Evolutionary conservation across 805 yeast genomes (phyloP), one percentile per base, ranked within the genome.

Genomic region (Grigorovia jiainica): DNA sequence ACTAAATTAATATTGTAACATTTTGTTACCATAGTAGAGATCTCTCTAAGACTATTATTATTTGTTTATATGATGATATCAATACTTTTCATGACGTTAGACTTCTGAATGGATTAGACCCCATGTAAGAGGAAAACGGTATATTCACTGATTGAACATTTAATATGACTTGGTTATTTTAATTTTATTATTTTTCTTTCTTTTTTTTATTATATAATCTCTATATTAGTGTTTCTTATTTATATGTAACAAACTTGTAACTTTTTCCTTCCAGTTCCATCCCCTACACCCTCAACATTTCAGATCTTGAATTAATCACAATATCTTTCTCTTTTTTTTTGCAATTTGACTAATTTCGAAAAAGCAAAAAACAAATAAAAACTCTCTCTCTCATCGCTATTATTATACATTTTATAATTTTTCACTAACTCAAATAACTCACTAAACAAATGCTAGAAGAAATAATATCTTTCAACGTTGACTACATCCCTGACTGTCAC

Each of bases 401-500:
- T n/a, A 7, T 10, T 20, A 7, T 34, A 21, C 7, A 7, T n/a
- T 21, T 34, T n/a, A 21, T 24, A 20, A 34, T 9, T 15, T 20
- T 16, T 8, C 8, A 11, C 13, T 7, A 20, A 34, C 15, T 3
- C 3, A 16, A 23, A 21, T 4, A 10, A 34, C 19, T 19, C 36
- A 20, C 6, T 27, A 16, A 29, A 18, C 36, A 16, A 33, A 11
- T 17, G 39, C n/a, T 13, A 18, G 32, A 25, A 27, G 60, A 71
- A 29, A 58, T 73, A 34, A 58, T 73, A 1, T 61, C 71, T 2
- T 82, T 83, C 51, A 73, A 74, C 34, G 78, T 82, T 35, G 84
- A 78, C n/a, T 84, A 79, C 56, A 84, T 89, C 2, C 89, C 92
- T 1, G 74, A 82, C 0, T 52, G 59, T 25, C 64, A 60, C 25